Base-by-base conservation (phyloP, 805 yeast species). In the Barnettozyma sucrosica region DNA sequence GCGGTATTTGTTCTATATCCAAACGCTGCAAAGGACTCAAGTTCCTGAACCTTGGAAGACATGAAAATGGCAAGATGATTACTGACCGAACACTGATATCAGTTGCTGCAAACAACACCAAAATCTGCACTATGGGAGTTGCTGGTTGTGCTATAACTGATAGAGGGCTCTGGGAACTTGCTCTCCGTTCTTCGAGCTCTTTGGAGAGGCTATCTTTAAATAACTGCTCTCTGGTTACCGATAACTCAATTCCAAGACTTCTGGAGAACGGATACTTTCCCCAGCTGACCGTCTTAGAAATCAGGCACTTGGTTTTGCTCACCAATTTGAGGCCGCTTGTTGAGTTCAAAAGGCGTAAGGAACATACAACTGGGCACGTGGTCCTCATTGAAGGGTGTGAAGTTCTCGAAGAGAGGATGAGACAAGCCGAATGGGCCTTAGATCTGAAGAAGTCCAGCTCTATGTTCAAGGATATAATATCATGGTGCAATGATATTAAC, bases 131-230 rank as follows among this genome's bases (percentile, higher is more conserved):
- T 0, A 68, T 90, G 39, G 97, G 97, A 0, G 68, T 89, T 19
- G 96, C 97, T 0, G 98, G 98, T 7, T 88, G 96, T 63, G 71
- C 77, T 39, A 75, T 90, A 18, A 79, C 86, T 7, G 96, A 90
- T 66, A 72, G 79, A 38, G 73, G 86, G 5, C 68, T 90, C 14
- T 88, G 96, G 95, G 90, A 85, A 57, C 66, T 90, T 30, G 89
- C 89, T n/a, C 41, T 37, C 16, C 62, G 70, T 45, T 66, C 79
- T 24, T 80, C 81, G 20, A 56, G 61, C 1, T 57, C 67, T 5
- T 57, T 90, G 4, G 80, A 79, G 55, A 70, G 96, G 45, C 67
- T 89, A 19, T 84, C 95, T 7, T 62, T 89, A 44, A 89, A 89
- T 64, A 80, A 81, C 56, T 89, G 97, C 62, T 69, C 72, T 26